Evolutionary conservation across 495 filamentous ascomycete species (phyloP), one percentile per base, ranked within the genome.

Genomic region (Aspergillus campestris): DNA sequence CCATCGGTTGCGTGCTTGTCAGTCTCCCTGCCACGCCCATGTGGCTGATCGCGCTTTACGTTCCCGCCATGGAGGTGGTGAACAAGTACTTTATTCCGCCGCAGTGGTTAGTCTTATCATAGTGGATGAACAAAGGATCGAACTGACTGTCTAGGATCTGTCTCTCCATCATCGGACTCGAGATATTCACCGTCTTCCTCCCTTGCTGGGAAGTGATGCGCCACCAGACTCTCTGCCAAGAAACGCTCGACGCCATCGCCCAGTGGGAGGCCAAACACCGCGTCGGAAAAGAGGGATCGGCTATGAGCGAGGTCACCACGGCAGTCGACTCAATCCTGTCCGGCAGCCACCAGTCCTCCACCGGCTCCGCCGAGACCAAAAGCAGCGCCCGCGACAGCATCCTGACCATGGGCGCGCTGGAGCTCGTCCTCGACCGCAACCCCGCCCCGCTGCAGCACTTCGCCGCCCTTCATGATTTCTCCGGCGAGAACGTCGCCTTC

Each of bases 401-500:
- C 50, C 60, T 74, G 30, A 75, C 75, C 49, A 80, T 81, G 75
- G 59, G 67, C 32, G 77, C 78, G 2, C 70, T 85, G 3, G 79
- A 83, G 42, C 66, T 77, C 47, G 73, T 74, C 40, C 68, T 85
- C 0, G 55, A 64, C 29, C 69, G 66, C 45, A 77, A 80, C 59
- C 70, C 77, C 3, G 62, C 65, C 5, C 71, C 73, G 2, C 69
- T 85, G 0, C 75, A 76, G 31, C 52, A 72, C 31, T 85, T 82
- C 60, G 77, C 80, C 5, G 78, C 81, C 6, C 67, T 72, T 6
- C 65, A 72, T 45, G 81, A 84, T 44, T 82, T 84, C 56, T 82
- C 79, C 12, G 80, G 77, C 29, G 81, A 84, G 57, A 85, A 84
- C 61, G 77, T 85, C 39, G 71, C 77, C 47, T 85, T 85, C 67